Evolutionary conservation across 73 alveolate genomes (phyloP).

Genomic region (Diophrys sp.): DNA sequence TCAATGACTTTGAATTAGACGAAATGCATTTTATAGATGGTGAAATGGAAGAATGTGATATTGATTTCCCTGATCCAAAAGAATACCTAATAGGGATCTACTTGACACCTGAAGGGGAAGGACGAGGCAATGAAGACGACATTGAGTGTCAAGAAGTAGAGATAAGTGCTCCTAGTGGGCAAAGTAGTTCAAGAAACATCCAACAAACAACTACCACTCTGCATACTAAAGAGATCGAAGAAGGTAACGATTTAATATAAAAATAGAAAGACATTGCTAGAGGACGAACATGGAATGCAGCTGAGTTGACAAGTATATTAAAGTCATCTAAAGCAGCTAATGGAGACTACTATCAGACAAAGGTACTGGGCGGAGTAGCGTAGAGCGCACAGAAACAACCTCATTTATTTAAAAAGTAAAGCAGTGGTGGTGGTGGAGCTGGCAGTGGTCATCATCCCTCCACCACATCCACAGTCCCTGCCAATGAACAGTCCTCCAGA

Average conservation of each 20-base stretch:
- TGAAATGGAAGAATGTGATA: background rate
- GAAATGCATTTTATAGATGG: background rate
- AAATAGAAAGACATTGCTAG: background rate
- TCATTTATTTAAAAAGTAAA: too few relatives aligned
- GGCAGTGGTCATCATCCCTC: background rate
- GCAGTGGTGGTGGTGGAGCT: too few relatives aligned
- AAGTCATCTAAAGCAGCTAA: background rate
- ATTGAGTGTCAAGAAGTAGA: too few relatives aligned
- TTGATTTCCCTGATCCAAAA: slow-evolving; percentile 1
- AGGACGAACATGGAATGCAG: background rate
- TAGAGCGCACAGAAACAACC: background rate
- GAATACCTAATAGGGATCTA: background rate
- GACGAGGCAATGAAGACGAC: too few relatives aligned
- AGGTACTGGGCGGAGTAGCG: background rate
- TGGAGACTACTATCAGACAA: background rate
- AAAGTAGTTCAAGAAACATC: too few relatives aligned
- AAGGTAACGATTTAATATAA: background rate
- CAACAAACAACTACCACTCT: too few relatives aligned
- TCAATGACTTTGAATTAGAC: background rate
- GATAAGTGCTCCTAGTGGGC: too few relatives aligned
- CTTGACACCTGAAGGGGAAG: too few relatives aligned
- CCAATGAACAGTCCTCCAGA: background rate
- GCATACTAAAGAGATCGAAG: background rate
- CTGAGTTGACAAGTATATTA: background rate
- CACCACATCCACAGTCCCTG: background rate